Evolutionary conservation across 2,329 filamentous ascomycete genomes (phyloP).

Genomic region (Penicillium sp.): DNA sequence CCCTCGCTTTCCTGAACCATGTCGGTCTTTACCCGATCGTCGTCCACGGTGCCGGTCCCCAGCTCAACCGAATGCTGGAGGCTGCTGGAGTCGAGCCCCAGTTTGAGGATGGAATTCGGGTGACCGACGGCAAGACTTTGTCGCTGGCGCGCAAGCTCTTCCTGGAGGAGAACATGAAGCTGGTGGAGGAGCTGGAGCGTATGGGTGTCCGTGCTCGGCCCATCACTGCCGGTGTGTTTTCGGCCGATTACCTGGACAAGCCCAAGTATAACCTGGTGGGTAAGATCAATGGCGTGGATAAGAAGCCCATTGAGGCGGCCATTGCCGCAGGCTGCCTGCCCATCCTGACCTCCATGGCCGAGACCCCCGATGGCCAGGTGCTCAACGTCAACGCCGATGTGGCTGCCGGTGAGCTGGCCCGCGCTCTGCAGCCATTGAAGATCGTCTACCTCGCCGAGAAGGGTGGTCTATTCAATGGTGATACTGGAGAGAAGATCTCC

Average conservation of each 20-base stretch:
- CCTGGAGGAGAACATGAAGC: conserved; percentile 89
- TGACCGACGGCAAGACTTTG: conserved; percentile 94
- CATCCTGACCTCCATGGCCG: conserved; percentile 94
- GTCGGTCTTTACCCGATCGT: conserved; percentile 94
- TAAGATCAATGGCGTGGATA: conserved; percentile 92
- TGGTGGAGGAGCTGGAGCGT: conserved; percentile 85
- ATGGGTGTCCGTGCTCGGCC: conserved; percentile 87
- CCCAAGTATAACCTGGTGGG: conserved; percentile 95
- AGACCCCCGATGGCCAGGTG: conserved; percentile 86
- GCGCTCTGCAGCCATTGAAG: conserved; percentile 88
- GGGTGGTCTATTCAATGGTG: conserved; percentile 90
- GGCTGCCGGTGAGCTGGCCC: conserved; percentile 88
- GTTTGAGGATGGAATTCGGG: conserved; percentile 93
- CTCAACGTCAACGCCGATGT: conserved; percentile 98
- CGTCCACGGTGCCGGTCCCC: conserved; percentile 91
- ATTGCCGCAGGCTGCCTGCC: conserved; percentile 91
- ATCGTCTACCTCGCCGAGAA: conserved; percentile 99
- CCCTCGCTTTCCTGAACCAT: conserved; percentile 88
- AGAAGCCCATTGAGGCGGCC: conserved; percentile 83
- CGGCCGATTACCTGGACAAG: conserved; percentile 92
- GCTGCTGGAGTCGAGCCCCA: conserved; percentile 90
- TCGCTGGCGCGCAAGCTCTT: conserved; percentile 90
- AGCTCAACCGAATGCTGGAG: conserved; percentile 89
- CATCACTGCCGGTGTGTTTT: conserved; percentile 86
- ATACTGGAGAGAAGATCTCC: conserved; percentile 92